Base-by-base conservation (phyloP, 805 yeast genomes). In the Kuraishia molischiana region DNA sequence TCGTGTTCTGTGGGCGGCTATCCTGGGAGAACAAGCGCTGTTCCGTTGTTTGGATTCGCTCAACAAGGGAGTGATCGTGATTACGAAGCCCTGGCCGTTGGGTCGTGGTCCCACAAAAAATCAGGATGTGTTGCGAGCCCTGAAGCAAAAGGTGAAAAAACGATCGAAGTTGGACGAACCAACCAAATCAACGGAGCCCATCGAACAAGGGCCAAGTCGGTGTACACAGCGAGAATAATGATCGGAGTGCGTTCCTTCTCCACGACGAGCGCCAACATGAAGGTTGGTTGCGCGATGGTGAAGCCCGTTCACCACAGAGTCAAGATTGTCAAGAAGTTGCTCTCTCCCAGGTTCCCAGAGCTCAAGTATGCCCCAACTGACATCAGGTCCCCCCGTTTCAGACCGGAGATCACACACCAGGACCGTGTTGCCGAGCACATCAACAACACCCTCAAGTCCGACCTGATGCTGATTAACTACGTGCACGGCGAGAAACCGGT, bases 261-360 rank as follows among this genome's bases (percentile, higher is more conserved):
- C 18, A 44, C 58, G 32, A 44, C 62, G 0, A 34, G 50, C 43
- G 63, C 48, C 37, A 61, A 51, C 29, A 61, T 60, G 41, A 71
- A 62, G 56, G 71, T 71, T 36, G 81, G 77, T 22, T 74, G 72
- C 56, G 81, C 94, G 29, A 72, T 85, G 37, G 89, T 85, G 28
- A 74, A 81, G 36, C 97, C 98, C 2, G 94, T 90, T 13, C 98
- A 92, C 58, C 98, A 92, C 60, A 70, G 75, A 42, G 84, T 90
- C 32, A 76, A 74, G 46, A 77, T 85, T 52, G 71, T 74, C 50
- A 92, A 92, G 58, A 62, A 77, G 29, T 73, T 74, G 38, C 70
- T 90, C 36, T 80, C 89, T 28, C 87, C 90, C 40, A 67, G 79
- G 42, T 83, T 79, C 58, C 76, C 82, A 37, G 83, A 76, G 29